Evolutionary conservation across 495 filamentous ascomycete genomes (phyloP), one percentile per base, ranked within the genome.

Genomic region (Podospora bellae-mahoneyi): DNA sequence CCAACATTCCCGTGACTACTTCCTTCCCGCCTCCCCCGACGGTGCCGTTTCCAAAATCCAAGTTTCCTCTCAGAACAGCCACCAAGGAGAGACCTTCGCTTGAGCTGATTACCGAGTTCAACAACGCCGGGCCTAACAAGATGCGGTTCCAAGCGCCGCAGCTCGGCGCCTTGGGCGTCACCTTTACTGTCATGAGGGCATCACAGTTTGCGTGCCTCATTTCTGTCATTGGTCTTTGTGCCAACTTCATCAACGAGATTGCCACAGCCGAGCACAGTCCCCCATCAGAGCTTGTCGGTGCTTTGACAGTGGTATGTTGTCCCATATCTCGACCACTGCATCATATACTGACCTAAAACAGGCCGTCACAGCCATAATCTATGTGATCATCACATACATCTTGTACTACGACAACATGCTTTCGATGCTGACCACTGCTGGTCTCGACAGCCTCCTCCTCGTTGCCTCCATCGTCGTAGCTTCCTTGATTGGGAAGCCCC

Each of bases 241-340:
- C 92, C 65, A 92, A 92, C 76, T 94, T 97, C 81, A 88, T 97
- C 74, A 85, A 87, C n/a, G 79, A 88, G 32, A 92, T 96, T 67
- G 84, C 93, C n/a, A 71, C 80, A 15, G 83, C 78, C 32, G 83
- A 88, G 60, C 83, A 85, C 53, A 83, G 84, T 6, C 87, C 91
- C 0, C 91, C 92, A 0, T 79, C 85, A 5, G 86, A 93, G 63
- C 81, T 98, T 7, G 86, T 97, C 18, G 92, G 90, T 23, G 90
- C 91, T 7, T 83, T 97, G 69, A 86, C 83, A 54, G 88, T 96
- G 70, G 92, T 96, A 88, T 53, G 92, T 84, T 34, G n/a, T 26
- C 55, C 2, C 60, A 20, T 83, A 15, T 2, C 19, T 3, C 9
- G 10, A 58, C 20, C 2, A 1, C 2, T 60, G 54, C 23, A 60